These are phyloP conservation scores for Aspergillus kassunensis DNA, from an alignment of 495 filamentous ascomycete species.

Conservation along the genomic window DNA sequence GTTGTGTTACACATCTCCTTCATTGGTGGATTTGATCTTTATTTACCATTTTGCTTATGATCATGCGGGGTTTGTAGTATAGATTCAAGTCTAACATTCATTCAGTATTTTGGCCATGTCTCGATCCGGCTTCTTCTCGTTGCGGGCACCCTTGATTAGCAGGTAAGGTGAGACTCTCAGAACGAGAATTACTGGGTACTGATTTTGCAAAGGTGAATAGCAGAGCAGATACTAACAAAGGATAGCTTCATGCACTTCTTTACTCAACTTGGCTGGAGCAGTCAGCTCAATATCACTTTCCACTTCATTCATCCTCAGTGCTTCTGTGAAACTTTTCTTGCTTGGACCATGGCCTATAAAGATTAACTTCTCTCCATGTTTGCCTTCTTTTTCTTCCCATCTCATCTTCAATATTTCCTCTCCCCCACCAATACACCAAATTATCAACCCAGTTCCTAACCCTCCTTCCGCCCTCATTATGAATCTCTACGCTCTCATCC, in stretches of 20 bases:
- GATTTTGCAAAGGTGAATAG: background rate
- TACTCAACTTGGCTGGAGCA: background rate
- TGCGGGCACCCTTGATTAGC: too few species aligned
- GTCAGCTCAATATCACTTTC: too few species aligned
- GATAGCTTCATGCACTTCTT: background rate
- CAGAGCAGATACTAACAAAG: background rate
- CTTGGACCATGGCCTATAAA: background rate
- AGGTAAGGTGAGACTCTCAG: too few species aligned
- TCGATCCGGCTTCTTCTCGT: too few species aligned
- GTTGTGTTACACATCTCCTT: background rate
- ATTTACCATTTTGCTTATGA: too few species aligned
- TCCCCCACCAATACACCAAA: background rate
- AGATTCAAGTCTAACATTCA: too few species aligned
- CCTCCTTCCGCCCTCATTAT: background rate
- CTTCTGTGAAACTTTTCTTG: background rate
- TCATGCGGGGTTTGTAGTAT: too few species aligned
- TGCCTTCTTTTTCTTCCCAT: background rate
- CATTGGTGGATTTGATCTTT: background rate
- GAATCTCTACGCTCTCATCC: background rate
- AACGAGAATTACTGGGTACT: background rate
- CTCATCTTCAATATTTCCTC: background rate
- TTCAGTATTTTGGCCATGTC: too few species aligned
- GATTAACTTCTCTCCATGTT: background rate
- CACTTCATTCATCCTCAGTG: background rate
- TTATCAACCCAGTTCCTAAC: background rate